These are phyloP conservation scores for Boletellus ananiceps DNA, from an alignment of 768 basidiomycete species.

Conservation along the genomic window DNA sequence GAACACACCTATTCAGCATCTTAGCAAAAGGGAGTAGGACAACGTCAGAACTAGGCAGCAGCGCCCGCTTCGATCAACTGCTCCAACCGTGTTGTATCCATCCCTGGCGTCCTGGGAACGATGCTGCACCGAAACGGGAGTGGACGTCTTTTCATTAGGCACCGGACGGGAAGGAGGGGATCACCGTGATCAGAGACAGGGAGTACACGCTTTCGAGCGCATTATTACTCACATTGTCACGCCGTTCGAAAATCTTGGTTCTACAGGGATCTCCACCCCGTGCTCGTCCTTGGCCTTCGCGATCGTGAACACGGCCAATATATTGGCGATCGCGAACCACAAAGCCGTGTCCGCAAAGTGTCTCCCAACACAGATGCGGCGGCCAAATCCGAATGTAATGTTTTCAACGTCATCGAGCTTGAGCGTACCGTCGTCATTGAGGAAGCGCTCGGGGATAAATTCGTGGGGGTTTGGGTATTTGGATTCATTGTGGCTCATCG, in stretches of 20 bases:
- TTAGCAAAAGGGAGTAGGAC: no score
- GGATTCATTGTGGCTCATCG: constrained; percentile 21
- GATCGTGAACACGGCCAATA: constrained; percentile 18
- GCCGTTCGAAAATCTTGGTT: constrained; percentile 6
- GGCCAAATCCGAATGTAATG: constrained; percentile 26
- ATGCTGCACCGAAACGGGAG: constrained; percentile 17
- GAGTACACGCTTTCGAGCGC: not conserved
- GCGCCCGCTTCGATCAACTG: constrained; percentile 11
- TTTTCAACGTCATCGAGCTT: constrained; percentile 7
- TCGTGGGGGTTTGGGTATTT: constrained; percentile 36
- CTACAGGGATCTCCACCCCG: constrained; percentile 18
- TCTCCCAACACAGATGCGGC: constrained; percentile 29
- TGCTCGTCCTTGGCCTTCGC: constrained; percentile 14
- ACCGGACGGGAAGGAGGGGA: no score
- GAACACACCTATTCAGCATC: no score
- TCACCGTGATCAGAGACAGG: not conserved
- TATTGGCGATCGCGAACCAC: constrained; percentile 19
- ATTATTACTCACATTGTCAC: constrained; percentile 10
- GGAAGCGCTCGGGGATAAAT: constrained; percentile 40
- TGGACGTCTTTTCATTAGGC: constrained; percentile 6
- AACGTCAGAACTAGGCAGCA: constrained; percentile 1
- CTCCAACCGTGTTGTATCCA: constrained; percentile 8
- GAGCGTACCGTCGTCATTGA: constrained; percentile 25
- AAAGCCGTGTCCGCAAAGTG: constrained; percentile 23
- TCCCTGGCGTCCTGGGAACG: constrained; percentile 6